Base-by-base conservation (phyloP, 345 rosid genomes). In the Tarenaya hassleriana region DNA sequence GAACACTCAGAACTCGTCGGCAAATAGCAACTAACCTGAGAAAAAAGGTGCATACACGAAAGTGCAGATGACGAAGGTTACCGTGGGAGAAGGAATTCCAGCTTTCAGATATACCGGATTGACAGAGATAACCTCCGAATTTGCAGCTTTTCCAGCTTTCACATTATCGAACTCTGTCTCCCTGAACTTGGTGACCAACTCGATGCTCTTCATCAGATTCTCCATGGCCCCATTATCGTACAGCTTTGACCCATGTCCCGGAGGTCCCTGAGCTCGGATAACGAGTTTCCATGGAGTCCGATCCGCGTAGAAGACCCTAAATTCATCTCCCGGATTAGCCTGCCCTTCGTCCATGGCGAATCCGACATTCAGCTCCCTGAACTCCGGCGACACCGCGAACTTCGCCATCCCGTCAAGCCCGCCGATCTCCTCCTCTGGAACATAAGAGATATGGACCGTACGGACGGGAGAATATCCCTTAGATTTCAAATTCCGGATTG, bases 351-450 rank as follows among this genome's bases (percentile, higher is more conserved):
- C 96, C 75, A 87, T 40, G 16, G 72, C 75, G 18, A 91, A 91
- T 10, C 98, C 98, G 10, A 91, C 77, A 13, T 80, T 79, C 78
- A 87, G 47, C 16, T 79, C 84, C 19, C 37, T n/a, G 50, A 87
- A 91, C 51, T 78, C 87, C 17, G 63, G 37, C 0, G 95, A 87
- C 1, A 32, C 50, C 1, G 75, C 79, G 14, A 91, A 91, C 73
- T 61, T 72, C 32, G 24, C 69, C 39, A 74, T 69, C 44, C 98
- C 98, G n/a, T 75, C 76, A 1, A 53, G 0, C 13, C 86, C 98
- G 1, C 98, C 95, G 18, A 84, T 82, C 69, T 90, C 97, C 69
- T 90, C 94, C 3, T 90, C 94, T 0, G 95, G 94, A 0, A 86
- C 81, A 14, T 74, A 87, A 0, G 79, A 80, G 27, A 91, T 43